phyloP scores from a whole-genome alignment of 2,329 filamentous ascomycete species.

The Aspergillus fructus region DNA sequence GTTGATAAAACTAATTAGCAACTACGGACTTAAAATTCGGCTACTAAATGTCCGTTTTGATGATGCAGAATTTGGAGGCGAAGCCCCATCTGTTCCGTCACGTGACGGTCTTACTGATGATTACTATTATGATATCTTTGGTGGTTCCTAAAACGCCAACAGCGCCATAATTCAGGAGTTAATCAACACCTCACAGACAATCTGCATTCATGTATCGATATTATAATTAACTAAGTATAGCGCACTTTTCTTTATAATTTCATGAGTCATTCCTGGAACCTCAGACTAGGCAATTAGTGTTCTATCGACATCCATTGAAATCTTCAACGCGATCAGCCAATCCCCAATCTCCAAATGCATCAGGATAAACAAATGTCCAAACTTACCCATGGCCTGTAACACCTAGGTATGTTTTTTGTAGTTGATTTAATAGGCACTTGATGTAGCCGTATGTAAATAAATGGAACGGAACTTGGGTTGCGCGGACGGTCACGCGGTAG shows the following conservation, averaged over 20 bases:
- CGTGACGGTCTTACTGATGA: slow-evolving; percentile 86
- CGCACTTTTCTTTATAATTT: not conserved
- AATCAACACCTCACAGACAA: not conserved
- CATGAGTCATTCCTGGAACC: not conserved
- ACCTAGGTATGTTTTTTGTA: not conserved
- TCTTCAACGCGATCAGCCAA: too few relatives aligned
- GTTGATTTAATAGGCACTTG: not conserved
- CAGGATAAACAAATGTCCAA: not conserved
- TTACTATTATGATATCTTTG: slow-evolving; percentile 82
- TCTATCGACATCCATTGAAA: not conserved
- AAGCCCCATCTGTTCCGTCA: slow-evolving; percentile 73
- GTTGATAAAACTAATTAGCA: slow-evolving; percentile 77
- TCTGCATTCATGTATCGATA: not conserved
- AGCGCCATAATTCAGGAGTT: not conserved
- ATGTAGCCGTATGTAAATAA: not conserved
- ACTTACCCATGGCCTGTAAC: too few relatives aligned
- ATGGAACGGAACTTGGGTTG: not conserved
- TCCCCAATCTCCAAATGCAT: not conserved
- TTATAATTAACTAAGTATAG: not conserved
- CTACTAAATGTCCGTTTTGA: slow-evolving; percentile 89
- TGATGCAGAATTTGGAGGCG: slow-evolving; percentile 67
- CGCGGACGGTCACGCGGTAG: too few relatives aligned
- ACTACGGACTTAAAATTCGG: slow-evolving; percentile 90
- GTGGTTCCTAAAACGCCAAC: slow-evolving; percentile 14
- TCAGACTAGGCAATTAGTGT: not conserved